Percentiles rank a stretch among this genome's conserved stretches.
Conservation (phyloP, 2,329 filamentous ascomycete genomes). For the Cladophialophora chaetospira region DNA sequence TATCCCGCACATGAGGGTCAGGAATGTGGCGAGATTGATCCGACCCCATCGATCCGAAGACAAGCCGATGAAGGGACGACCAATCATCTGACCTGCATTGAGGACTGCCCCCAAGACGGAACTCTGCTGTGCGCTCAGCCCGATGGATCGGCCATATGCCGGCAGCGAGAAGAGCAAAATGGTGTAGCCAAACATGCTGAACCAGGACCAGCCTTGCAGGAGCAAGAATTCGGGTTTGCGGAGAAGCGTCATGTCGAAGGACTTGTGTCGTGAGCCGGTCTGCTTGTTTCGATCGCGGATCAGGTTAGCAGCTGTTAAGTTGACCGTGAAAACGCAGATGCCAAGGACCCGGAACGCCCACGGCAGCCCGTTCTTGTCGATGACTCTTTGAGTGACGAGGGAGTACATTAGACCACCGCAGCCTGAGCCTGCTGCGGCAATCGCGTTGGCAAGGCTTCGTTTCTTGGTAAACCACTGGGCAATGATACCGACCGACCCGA, state of each 20-base stretch:
- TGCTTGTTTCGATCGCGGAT: slow-evolving; percentile 61
- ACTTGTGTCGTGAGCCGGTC: slow-evolving; percentile 54
- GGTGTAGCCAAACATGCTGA: slow-evolving; percentile 67
- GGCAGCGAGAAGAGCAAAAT: slow-evolving; percentile 66
- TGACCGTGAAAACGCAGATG: slow-evolving; percentile 56
- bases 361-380: slow-evolving; percentile 56
- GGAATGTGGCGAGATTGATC: slow-evolving; percentile 62
- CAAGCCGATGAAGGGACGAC: slow-evolving; percentile 63
- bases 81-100: slow-evolving; percentile 62
- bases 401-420: slow-evolving; percentile 62
- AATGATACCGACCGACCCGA: slow-evolving; percentile 57
- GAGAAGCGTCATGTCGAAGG: slow-evolving; percentile 58
- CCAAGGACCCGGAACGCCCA: slow-evolving; percentile 66
- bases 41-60: slow-evolving; percentile 63
- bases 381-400: slow-evolving; percentile 60
- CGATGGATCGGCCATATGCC: slow-evolving; percentile 62
- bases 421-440: slow-evolving; percentile 60
- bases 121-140: slow-evolving; percentile 61
- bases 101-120: slow-evolving; percentile 63
- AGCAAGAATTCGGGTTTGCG: slow-evolving; percentile 58
- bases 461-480: slow-evolving; percentile 65
- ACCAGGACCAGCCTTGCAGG: slow-evolving; percentile 60
- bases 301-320: slow-evolving; percentile 56
- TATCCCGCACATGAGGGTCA: slow-evolving; percentile 59
- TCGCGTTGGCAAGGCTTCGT: slow-evolving; percentile 61